phyloP scores from a whole-genome alignment of 1,284 basidiomycete species.

The Naganishia sp. region DNA sequence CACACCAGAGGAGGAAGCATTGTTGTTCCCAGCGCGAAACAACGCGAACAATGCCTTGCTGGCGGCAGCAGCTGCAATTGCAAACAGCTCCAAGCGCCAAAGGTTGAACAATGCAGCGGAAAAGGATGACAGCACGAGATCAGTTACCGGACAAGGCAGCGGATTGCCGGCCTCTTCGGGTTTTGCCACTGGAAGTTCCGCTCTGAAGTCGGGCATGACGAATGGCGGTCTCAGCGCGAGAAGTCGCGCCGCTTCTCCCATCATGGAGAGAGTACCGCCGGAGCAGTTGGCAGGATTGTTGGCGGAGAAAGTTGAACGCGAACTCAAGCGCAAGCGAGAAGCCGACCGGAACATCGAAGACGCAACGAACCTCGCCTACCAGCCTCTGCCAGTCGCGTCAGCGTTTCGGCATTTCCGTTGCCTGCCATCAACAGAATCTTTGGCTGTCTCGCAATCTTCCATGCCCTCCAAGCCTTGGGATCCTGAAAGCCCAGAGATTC shows the following conservation, averaged over 20 bases:
- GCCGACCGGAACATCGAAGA: constrained; percentile 81
- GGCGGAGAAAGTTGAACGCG: constrained; percentile 65
- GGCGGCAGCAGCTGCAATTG: constrained; percentile 26
- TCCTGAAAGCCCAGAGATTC: constrained; percentile 18
- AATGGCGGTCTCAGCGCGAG: constrained; percentile 11
- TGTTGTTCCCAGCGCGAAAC: constrained; percentile 35
- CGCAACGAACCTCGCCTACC: constrained; percentile 70
- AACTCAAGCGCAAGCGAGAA: constrained; percentile 64
- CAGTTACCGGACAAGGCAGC: constrained; percentile 34
- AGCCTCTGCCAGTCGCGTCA: constrained; percentile 59
- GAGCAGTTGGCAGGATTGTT: constrained; percentile 67
- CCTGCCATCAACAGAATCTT: constrained; percentile 45
- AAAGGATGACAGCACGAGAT: constrained; percentile 40
- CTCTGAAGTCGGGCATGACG: constrained; percentile 4
- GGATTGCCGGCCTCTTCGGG: constrained; percentile 2
- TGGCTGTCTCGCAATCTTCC: constrained; percentile 45
- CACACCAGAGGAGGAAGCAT: constrained; percentile 36
- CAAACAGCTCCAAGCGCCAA: constrained; percentile 36
- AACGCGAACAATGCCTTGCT: constrained; percentile 44
- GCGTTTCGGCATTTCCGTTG: constrained; percentile 54
- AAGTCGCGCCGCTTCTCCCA: constrained; percentile 42
- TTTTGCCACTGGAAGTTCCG: constrained; percentile 10
- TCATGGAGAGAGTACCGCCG: constrained; percentile 46
- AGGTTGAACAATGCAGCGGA: constrained; percentile 41
- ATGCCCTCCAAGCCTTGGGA: constrained; percentile 40